Evolutionary conservation across 108 stramenopile species (phyloP), one percentile per base, ranked within the genome.

Genomic region (Nitzschia sp.): DNA sequence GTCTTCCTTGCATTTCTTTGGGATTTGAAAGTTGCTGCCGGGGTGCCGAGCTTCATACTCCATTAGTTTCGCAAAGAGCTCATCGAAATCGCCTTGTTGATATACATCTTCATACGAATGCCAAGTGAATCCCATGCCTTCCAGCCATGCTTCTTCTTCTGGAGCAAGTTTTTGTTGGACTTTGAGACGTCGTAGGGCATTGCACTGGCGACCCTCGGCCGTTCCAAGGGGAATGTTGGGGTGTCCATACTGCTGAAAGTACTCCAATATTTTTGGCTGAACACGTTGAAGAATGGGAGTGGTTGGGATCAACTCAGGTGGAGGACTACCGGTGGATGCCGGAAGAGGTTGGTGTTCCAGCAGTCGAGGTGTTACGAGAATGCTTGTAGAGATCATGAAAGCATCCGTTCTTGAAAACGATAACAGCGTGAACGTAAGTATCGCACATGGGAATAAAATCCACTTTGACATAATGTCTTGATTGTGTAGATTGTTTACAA

Each of bases 31-130:
- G 15, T 82, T 80, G 42, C 29, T 52, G 8, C 72, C 44, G 14
- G 65, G 67, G 10, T 79, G 72, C 11, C 62, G 53, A 22, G 77
- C 79, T 21, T 80, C 56, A 62, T 89, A 89, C 10, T 75, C 72
- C 56, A 84, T 5, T 42, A 92, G 34, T 29, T 83, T 74, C 14
- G 37, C 48, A 10, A 84, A 72, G 70, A 86, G 59, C 57, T 84
- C 83, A 41, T 89, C 85, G 70, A 92, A 92, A 53, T 89, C 85
- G 6, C 72, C 82, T 61, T 86, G 78, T n/a, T 77, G 41, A 65
- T 92, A 92, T 3, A 87, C 85, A 71, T 92, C 86, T 61, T 92
- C 91, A 19, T 89, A 60, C 24, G 83, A 79, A 76, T 86, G 75
- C 37, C 83, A 88, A 10, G 63, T 60, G 78, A 92, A 92, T 19